Evolutionary conservation across 257 asterid species (phyloP).

Genomic region (Verbena officinalis): DNA sequence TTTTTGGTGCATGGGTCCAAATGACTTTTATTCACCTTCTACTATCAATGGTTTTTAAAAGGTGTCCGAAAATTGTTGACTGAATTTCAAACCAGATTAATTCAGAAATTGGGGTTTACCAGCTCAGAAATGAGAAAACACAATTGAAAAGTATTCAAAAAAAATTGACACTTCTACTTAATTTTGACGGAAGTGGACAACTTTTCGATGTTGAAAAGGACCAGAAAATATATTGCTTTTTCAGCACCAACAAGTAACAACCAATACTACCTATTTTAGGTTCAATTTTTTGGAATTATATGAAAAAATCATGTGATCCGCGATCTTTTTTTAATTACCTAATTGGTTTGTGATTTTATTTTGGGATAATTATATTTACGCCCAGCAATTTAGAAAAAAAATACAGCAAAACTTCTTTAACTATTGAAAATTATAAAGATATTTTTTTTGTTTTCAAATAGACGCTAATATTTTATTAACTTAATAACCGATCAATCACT

Average conservation of each 20-base stretch:
- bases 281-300: not conserved
- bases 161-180: not conserved
- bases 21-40: not conserved
- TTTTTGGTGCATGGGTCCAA: slow-evolving; percentile 25
- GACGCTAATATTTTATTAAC: no score
- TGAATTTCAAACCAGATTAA: slow-evolving; percentile 7
- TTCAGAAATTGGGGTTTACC: not conserved
- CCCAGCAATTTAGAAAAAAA: no score
- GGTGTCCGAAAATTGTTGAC: slow-evolving; percentile 1
- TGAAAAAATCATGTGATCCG: not conserved
- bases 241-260: not conserved
- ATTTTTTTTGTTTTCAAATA: no score
- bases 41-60: slow-evolving; percentile 19
- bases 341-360: no score
- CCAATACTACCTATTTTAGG: not conserved
- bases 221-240: not conserved
- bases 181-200: not conserved
- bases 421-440: no score
- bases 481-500: no score
- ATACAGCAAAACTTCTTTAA: no score
- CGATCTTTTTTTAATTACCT: not conserved
- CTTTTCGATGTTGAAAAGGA: not conserved
- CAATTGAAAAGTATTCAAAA: not conserved
- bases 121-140: not conserved
- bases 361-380: no score